Evolutionary conservation across 345 rosid genomes (phyloP), one percentile per base, ranked within the genome.

Genomic region (Melastoma malabathricum): DNA sequence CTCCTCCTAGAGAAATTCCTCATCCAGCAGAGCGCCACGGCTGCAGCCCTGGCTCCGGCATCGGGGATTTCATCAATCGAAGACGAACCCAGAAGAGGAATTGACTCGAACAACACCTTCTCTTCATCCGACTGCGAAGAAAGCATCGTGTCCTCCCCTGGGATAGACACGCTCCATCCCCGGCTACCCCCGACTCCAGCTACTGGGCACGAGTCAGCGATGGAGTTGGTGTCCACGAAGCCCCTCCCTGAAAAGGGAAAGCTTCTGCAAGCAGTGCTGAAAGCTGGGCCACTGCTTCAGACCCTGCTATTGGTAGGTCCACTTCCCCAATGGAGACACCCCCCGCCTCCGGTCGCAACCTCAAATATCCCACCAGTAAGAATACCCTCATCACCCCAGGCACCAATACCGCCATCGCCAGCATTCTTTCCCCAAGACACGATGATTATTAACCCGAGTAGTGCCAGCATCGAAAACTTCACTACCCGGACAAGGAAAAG

Each of bases 181-280:
- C 55, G 54, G 12, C 57, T 64, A 13, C 47, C 43, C 43, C 47
- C 46, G 20, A 58, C 58, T 44, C 18, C 46, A 31, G 56, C 58
- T 12, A 71, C 45, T 14, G 56, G 53, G 48, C 16, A 65, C 4
- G 78, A 76, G 57, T 39, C 81, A 6, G 59, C 75, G 18, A 70
- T 79, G 27, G 82, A 75, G 41, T 9, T 34, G 41, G 41, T 34
- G 12, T 9, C 41, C 12, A 6, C 41, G 29, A 86, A 72, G 69
- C 92, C 92, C 57, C 69, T 90, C 19, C 98, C 98, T 6, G 96
- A 92, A 60, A 92, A 92, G 65, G 98, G 98, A 6, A 87, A 84
- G 80, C 89, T 92, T 63, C 69, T 92, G 59, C 87, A 92, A 56
- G 96, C 98, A 43, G 98, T 92, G 31, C 79, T 92, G 74, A 79